These are phyloP conservation scores for Lachnellula occidentalis DNA, from an alignment of 2,329 filamentous ascomycete genomes.

Conservation along the genomic window DNA sequence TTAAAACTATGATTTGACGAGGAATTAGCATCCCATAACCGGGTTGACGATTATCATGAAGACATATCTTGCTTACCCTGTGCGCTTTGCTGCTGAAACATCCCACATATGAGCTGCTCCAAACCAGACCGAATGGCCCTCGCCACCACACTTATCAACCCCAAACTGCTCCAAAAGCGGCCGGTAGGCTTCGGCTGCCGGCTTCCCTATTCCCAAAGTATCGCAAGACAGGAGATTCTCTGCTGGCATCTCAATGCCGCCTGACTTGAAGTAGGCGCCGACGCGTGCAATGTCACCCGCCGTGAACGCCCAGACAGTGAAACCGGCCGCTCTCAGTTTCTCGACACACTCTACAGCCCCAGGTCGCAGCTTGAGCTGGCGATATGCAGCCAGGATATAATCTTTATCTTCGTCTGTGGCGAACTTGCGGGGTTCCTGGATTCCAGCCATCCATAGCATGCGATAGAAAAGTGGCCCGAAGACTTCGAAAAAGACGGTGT, in stretches of 20 bases:
- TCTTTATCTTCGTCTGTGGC: constrained; percentile 39
- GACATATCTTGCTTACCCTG: constrained; percentile 26
- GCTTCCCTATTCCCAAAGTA: constrained; percentile 42
- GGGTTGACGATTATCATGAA: too few relatives aligned
- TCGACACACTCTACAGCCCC: constrained; percentile 39
- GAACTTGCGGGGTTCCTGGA: constrained; percentile 37
- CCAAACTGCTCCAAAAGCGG: constrained; percentile 38
- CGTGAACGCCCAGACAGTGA: constrained; percentile 50
- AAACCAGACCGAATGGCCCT: constrained; percentile 40
- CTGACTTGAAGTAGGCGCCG: constrained; percentile 45
- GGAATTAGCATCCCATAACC: too few relatives aligned
- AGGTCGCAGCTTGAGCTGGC: constrained; percentile 33
- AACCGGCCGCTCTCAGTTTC: constrained; percentile 40
- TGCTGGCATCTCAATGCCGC: constrained; percentile 42
- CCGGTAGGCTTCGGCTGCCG: constrained; percentile 42
- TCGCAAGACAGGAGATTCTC: constrained; percentile 50
- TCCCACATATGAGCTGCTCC: constrained; percentile 58
- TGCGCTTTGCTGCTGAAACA: constrained; percentile 40
- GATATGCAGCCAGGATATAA: constrained; percentile 35
- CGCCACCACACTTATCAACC: constrained; percentile 26
- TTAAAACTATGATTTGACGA: constrained; percentile 36
- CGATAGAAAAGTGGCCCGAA: constrained; percentile 44
- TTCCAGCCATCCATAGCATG: constrained; percentile 39
- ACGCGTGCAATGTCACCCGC: constrained; percentile 46
- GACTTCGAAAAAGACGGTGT: constrained; percentile 38